Evolutionary conservation across 78 protist genomes (phyloP), one percentile per base, ranked within the genome.

Genomic region (Dictyostelium discoideum): DNA sequence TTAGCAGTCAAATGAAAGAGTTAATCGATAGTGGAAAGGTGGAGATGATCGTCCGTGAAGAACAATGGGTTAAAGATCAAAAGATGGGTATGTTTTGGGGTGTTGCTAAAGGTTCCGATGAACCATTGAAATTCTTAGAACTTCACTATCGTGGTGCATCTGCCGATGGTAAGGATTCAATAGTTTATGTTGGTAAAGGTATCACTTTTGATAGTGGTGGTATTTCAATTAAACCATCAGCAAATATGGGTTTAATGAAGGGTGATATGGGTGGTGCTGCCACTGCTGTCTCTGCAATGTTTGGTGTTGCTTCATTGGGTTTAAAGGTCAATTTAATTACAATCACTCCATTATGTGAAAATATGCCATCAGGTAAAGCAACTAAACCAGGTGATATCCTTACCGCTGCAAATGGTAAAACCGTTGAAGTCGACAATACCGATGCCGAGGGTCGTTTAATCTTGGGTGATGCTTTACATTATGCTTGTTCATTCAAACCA

Each of bases 401-500:
- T 14, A 42, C 24, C 8, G 96, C 94, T 6, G 20, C 42, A 63
- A 89, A 77, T 24, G 98, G 98, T 40, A 84, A 81, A 82, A 92
- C 96, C 2, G 94, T 98, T 7, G 97, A 98, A 81, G 93, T 98
- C 32, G 97, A 97, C 95, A 98, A 98, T 97, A 98, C 99, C 20
- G 99, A 98, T 78, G 99, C 99, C 5, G 99, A 98, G 74, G 99
- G 99, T 39, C 84, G 98, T 46, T 72, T 98, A 13, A 90, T 96
- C 26, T 96, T 98, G 5, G 97, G 97, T 78, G 99, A 98, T 69
- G 98, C 97, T 7, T 86, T 98, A 48, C 65, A 22, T 74, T 97
- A 98, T 69, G 98, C 98, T 3, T 76, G 74, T 39, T 37, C 85
- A 3, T 93, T 80, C 69, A 85, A 87, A 18, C 98, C 98, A 39